phyloP scores from a whole-genome alignment of 345 rosid species.

The Eucalyptus cloeziana region DNA sequence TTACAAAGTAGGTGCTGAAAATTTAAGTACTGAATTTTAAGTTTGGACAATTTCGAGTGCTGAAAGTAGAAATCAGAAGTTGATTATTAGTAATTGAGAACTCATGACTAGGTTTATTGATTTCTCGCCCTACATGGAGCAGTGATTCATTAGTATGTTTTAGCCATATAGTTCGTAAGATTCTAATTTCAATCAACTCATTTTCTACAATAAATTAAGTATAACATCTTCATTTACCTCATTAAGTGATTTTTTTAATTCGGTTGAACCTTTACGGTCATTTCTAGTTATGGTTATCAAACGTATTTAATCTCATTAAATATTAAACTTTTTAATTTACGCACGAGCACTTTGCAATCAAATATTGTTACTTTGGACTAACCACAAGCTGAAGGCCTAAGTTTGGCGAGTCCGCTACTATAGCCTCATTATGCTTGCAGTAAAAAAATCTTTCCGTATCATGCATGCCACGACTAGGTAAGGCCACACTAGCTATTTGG shows the following conservation, averaged over 20 bases:
- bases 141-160: not conserved
- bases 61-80: not conserved
- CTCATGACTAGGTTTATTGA: not conserved
- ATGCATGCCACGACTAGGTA: not conserved
- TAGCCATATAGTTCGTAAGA: not conserved
- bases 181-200: not conserved
- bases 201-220: not conserved
- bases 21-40: not conserved
- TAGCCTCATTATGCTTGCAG: not conserved
- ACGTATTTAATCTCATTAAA: not conserved
- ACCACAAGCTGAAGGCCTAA: rapidly evolving
- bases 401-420: not conserved
- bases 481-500: not conserved
- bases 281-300: not conserved
- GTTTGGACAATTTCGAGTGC: not conserved
- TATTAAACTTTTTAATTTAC: too few relatives aligned
- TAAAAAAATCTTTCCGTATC: too few relatives aligned
- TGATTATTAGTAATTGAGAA: not conserved
- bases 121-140: not conserved
- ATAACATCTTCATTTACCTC: not conserved
- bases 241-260: not conserved
- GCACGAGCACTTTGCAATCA: not conserved
- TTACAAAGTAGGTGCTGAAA: not conserved
- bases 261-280: not conserved
- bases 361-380: not conserved